Percentiles rank a stretch among this genome's conserved stretches.
phyloP scores from a whole-genome alignment of 192 early-diverging fungal genomes.

The Podila epicladia region DNA sequence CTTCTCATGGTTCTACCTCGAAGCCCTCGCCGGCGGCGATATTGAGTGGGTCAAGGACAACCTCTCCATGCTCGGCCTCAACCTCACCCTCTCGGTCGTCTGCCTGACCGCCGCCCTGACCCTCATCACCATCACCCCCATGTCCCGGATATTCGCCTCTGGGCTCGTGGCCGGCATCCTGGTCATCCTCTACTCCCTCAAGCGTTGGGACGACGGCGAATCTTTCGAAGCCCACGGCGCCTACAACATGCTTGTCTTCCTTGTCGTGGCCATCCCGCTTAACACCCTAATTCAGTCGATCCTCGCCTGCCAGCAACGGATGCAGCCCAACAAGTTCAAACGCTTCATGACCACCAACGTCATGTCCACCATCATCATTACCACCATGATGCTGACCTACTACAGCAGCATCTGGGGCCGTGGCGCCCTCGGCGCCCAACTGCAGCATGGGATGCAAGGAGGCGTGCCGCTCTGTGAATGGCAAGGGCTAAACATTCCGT shows the following conservation, averaged over 20 bases:
- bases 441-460: constrained; percentile 15
- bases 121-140: constrained; percentile 53
- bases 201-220: constrained; percentile 65
- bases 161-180: constrained; percentile 9
- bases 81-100: constrained; percentile 54
- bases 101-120: constrained; percentile 53
- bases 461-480: constrained; percentile 56
- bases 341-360: constrained; percentile 42
- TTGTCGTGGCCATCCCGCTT: constrained; percentile 59
- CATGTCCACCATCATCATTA: constrained; percentile 16
- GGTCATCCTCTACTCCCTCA: constrained; percentile 38
- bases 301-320: constrained; percentile 22
- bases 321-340: constrained; percentile 28
- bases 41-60: constrained; percentile 61
- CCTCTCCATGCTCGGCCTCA: constrained; percentile 54
- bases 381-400: constrained; percentile 42
- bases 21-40: constrained; percentile 54
- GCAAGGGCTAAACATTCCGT: constrained; percentile 59
- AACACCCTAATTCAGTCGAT: constrained; percentile 55
- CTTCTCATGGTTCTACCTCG: constrained; percentile 45
- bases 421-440: constrained; percentile 34
- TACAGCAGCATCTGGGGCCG: constrained; percentile 55
- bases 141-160: constrained; percentile 45
- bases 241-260: constrained; percentile 66
- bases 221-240: constrained; percentile 65